Evolutionary conservation across 768 basidiomycete species (phyloP).

Genomic region (Pisolithus marmoratus): DNA sequence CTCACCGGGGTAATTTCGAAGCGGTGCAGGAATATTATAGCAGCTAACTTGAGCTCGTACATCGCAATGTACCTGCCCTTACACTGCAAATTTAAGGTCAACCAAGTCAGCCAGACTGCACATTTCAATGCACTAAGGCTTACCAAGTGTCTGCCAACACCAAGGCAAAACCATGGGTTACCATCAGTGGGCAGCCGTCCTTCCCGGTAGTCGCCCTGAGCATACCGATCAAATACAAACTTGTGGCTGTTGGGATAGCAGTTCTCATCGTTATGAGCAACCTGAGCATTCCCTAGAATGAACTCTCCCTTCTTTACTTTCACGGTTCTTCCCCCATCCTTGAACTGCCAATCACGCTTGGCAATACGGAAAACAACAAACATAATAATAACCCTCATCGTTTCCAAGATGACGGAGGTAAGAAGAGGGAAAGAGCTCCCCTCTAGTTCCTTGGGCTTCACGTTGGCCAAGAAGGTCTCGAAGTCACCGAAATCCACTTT

Average conservation of each 20-base stretch:
- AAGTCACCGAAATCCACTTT: conserved; percentile 7
- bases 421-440: conserved; percentile 13
- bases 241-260: conserved; percentile 7
- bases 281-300: neutral
- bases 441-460: conserved; percentile 11
- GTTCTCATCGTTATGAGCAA: neutral
- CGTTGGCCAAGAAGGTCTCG: conserved; percentile 7
- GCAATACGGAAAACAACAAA: conserved; percentile 14
- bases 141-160: conserved; percentile 15
- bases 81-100: too few relatives aligned
- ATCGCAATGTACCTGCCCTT: too few relatives aligned
- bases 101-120: too few relatives aligned
- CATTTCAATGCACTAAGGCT: neutral
- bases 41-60: too few relatives aligned
- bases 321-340: neutral
- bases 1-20: too few relatives aligned
- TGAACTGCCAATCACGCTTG: conserved; percentile 12
- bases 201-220: conserved; percentile 10
- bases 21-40: too few relatives aligned
- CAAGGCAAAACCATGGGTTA: conserved; percentile 12
- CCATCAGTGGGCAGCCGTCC: conserved; percentile 10
- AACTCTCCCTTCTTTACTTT: neutral
- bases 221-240: conserved; percentile 20
- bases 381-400: conserved; percentile 15
- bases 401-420: conserved; percentile 24